Percentiles rank a stretch among this genome's conserved stretches.
Conservation (phyloP, 2,329 filamentous ascomycete genomes). For the Aspergillus brasiliensis region DNA sequence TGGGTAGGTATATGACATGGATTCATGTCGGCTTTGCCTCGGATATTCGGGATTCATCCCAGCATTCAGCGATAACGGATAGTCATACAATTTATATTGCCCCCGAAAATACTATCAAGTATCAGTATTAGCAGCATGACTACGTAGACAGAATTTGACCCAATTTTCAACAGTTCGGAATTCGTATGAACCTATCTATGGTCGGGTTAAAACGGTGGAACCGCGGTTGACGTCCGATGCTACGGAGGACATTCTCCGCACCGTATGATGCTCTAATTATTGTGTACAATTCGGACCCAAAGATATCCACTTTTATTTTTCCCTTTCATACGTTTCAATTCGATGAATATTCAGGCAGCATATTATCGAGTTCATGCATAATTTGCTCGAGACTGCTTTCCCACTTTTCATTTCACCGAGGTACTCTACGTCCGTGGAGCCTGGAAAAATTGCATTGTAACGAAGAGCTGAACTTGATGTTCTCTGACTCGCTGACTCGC, state of each 20-base stretch:
- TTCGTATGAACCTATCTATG: too few species aligned
- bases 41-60: background rate
- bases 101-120: too few species aligned
- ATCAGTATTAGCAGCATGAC: too few species aligned
- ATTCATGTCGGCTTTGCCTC: background rate
- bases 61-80: background rate
- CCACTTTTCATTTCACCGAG: background rate
- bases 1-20: too few species aligned
- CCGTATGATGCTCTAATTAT: constrained; percentile 12
- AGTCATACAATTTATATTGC: too few species aligned
- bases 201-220: constrained; percentile 7
- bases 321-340: background rate
- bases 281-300: background rate
- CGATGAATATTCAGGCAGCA: constrained; percentile 5
- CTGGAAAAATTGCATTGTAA: background rate
- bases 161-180: too few species aligned
- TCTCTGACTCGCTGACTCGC: constrained; percentile 3
- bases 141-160: too few species aligned
- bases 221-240: constrained; percentile 9
- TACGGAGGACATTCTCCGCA: constrained; percentile 5
- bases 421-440: background rate
- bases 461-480: background rate
- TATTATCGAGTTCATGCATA: constrained; percentile 5
- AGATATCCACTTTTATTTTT: background rate
- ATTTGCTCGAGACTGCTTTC: background rate